phyloP scores from a whole-genome alignment of 441 rosid species.

The Brassica hybrid region DNA sequence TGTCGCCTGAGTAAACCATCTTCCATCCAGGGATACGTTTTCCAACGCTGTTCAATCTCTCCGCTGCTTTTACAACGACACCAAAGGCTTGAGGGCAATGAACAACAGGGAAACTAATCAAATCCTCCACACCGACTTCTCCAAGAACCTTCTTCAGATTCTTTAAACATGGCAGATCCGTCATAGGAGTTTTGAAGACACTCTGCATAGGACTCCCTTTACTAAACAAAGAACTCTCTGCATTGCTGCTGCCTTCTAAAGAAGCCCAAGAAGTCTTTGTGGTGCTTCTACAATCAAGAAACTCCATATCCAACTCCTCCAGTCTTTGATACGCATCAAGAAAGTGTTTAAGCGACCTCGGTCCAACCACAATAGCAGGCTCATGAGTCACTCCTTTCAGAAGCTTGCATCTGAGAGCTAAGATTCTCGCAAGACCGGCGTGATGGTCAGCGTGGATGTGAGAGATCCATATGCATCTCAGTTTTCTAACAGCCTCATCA shows the following conservation, averaged over 20 bases:
- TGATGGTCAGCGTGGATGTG: slow-evolving; percentile 99
- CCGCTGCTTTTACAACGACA: slow-evolving; percentile 67
- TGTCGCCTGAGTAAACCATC: slow-evolving; percentile 92
- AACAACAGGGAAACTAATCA: slow-evolving; percentile 90
- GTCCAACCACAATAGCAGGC: slow-evolving; percentile 80
- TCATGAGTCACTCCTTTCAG: slow-evolving; percentile 70
- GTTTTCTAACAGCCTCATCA: slow-evolving; percentile 63
- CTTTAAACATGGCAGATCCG: slow-evolving; percentile 51
- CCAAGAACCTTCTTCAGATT: slow-evolving; percentile 63
- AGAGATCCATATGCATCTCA: slow-evolving; percentile 89
- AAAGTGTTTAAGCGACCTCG: slow-evolving; percentile 78
- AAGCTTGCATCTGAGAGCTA: slow-evolving; percentile 77
- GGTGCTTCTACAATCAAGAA: slow-evolving; percentile 85
- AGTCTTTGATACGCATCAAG: slow-evolving; percentile 89
- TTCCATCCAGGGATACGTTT: slow-evolving; percentile 92
- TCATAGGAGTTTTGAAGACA: slow-evolving; percentile 58
- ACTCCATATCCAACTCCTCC: slow-evolving; percentile 90
- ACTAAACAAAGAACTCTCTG: slow-evolving; percentile 56
- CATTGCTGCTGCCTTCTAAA: slow-evolving; percentile 35
- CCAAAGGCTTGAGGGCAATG: slow-evolving; percentile 96
- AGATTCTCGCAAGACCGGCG: slow-evolving; percentile 79
- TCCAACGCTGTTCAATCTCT: slow-evolving; percentile 67
- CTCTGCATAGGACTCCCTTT: slow-evolving; percentile 75
- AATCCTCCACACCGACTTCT: slow-evolving; percentile 66
- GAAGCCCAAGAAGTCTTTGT: slow-evolving; percentile 64